Evolutionary conservation across 495 filamentous ascomycete genomes (phyloP).

Genomic region (Filosporella fistucella): DNA sequence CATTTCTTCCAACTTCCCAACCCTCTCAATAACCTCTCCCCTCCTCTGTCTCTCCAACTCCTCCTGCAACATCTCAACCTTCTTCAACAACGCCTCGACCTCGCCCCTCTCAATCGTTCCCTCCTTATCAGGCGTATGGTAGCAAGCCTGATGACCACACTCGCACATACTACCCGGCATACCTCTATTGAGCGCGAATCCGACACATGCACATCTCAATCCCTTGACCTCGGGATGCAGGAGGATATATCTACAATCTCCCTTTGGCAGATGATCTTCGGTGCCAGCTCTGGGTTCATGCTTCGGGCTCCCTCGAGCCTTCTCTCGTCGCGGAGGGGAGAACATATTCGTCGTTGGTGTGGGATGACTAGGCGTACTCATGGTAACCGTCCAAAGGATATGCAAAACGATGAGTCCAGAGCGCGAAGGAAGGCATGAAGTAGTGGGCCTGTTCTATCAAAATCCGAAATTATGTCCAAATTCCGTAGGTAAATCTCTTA

Average conservation of each 20-base stretch:
- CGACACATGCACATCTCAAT: constrained; percentile 48
- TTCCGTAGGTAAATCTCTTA: too few species aligned
- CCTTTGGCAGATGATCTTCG: constrained; percentile 36
- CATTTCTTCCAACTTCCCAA: constrained; percentile 45
- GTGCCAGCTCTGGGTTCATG: too few species aligned
- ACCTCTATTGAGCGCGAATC: constrained; percentile 45
- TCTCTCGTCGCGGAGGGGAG: constrained; percentile 25
- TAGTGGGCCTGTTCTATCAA: too few species aligned
- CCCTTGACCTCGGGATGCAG: constrained; percentile 49
- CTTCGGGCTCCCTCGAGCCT: too few species aligned
- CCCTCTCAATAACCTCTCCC: constrained; percentile 35
- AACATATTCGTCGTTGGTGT: too few species aligned
- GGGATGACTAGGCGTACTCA: too few species aligned
- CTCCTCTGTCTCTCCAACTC: constrained; percentile 35
- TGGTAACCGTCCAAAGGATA: constrained; percentile 11
- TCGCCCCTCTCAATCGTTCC: constrained; percentile 30
- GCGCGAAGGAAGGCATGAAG: constrained; percentile 21
- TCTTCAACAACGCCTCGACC: constrained; percentile 40
- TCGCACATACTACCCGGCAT: constrained; percentile 47
- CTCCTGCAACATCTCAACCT: constrained; percentile 41
- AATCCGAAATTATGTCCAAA: too few species aligned
- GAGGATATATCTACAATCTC: constrained; percentile 51
- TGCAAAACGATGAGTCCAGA: constrained; percentile 21
- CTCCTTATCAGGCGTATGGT: constrained; percentile 39
- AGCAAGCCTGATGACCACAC: constrained; percentile 52